Evolutionary conservation across 148 eudicot genomes (phyloP).

Genomic region (Dianthus caryophyllus): DNA sequence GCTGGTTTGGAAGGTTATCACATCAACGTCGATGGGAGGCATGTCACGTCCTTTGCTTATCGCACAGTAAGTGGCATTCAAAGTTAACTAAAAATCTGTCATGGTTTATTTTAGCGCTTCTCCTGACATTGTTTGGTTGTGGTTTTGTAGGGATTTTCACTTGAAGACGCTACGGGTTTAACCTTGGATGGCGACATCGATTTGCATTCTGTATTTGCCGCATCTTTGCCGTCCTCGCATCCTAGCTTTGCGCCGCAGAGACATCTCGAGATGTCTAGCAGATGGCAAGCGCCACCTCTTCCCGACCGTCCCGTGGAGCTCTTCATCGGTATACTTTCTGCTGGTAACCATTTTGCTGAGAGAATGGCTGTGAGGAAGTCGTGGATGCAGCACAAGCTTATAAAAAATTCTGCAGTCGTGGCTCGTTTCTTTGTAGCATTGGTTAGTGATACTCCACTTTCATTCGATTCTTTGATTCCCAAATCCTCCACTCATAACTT

Average conservation of each 20-base stretch:
- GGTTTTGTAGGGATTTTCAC: slow-evolving; percentile 63
- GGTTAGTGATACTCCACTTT: slow-evolving; percentile 40
- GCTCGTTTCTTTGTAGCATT: slow-evolving; percentile 87
- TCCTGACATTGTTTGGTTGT: slow-evolving; percentile 16
- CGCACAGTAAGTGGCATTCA: slow-evolving; percentile 59
- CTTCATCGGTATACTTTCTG: slow-evolving; percentile 83
- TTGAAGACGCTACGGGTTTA: slow-evolving; percentile 96
- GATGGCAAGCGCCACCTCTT: slow-evolving; percentile 71
- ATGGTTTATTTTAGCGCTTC: not conserved
- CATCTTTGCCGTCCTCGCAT: slow-evolving; percentile 79
- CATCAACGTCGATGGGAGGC: slow-evolving; percentile 77
- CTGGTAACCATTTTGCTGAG: slow-evolving; percentile 91
- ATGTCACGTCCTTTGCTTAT: slow-evolving; percentile 81
- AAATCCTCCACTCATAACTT: too few species aligned
- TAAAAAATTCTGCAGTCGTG: slow-evolving; percentile 65
- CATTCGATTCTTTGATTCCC: too few species aligned
- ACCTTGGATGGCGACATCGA: slow-evolving; percentile 67
- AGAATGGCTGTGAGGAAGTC: slow-evolving; percentile 93
- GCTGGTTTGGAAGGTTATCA: slow-evolving; percentile 91
- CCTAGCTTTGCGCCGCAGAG: slow-evolving; percentile 77
- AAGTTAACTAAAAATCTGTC: not conserved
- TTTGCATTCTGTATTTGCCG: slow-evolving; percentile 67
- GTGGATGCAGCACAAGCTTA: slow-evolving; percentile 83
- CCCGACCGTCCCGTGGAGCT: slow-evolving; percentile 59
- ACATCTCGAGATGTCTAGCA: slow-evolving; percentile 60